phyloP scores from a whole-genome alignment of 805 yeast species.

The Tetrapisispora fleetii region DNA sequence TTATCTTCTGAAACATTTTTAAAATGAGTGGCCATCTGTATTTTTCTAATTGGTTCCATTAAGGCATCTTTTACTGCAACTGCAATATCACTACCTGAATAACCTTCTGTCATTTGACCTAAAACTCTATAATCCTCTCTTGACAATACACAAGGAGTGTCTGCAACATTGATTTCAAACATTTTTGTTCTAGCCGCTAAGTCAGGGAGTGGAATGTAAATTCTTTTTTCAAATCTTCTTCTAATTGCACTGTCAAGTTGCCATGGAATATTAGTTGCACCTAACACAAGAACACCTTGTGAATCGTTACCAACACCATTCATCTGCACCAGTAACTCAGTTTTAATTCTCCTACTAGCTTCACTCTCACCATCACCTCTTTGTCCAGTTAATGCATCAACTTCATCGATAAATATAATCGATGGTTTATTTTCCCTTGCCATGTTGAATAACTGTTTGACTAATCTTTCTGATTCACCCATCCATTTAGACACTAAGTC shows the following conservation, averaged over 20 bases:
- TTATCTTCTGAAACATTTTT: slow-evolving; percentile 41
- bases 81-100: slow-evolving; percentile 94
- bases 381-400: slow-evolving; percentile 95
- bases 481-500: slow-evolving; percentile 97
- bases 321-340: slow-evolving; percentile 95
- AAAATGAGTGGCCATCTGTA: slow-evolving; percentile 94
- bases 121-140: slow-evolving; percentile 65
- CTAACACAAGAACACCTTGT: slow-evolving; percentile 83
- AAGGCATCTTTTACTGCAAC: slow-evolving; percentile 95
- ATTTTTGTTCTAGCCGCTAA: slow-evolving; percentile 82
- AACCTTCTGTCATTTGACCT: slow-evolving; percentile 93
- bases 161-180: slow-evolving; percentile 90
- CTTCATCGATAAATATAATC: slow-evolving; percentile 94
- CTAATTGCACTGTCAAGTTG: slow-evolving; percentile 95
- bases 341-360: slow-evolving; percentile 90
- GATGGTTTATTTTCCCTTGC: slow-evolving; percentile 95
- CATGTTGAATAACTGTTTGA: slow-evolving; percentile 88
- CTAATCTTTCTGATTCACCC: slow-evolving; percentile 97
- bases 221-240: slow-evolving; percentile 91
- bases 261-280: slow-evolving; percentile 99
- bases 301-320: slow-evolving; percentile 97
- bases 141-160: slow-evolving; percentile 71
- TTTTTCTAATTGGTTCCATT: slow-evolving; percentile 95
- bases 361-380: slow-evolving; percentile 97
- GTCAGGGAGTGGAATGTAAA: slow-evolving; percentile 91